These are phyloP conservation scores for Cyclocybe cylindracea DNA, from an alignment of 768 basidiomycete species.

Conservation along the genomic window DNA sequence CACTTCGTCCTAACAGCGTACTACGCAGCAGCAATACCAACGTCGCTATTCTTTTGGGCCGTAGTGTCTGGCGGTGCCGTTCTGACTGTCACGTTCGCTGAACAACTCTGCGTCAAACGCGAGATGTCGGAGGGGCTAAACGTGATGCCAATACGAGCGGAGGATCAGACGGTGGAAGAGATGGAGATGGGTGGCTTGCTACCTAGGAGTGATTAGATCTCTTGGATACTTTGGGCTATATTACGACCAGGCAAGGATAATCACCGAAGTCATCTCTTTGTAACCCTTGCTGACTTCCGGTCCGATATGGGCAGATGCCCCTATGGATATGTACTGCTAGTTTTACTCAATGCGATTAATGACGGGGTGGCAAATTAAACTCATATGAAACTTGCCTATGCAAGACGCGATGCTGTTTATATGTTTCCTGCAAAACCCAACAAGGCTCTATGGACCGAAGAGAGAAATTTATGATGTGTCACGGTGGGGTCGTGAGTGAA, in stretches of 20 bases:
- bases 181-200: slow-evolving; percentile 55
- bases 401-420: not conserved
- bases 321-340: slow-evolving; percentile 18
- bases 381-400: not conserved
- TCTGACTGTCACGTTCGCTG: slow-evolving; percentile 78
- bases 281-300: not conserved
- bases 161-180: slow-evolving; percentile 57
- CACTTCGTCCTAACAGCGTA: slow-evolving; percentile 95
- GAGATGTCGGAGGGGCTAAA: slow-evolving; percentile 87
- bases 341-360: slow-evolving; percentile 4
- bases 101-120: slow-evolving; percentile 87
- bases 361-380: not conserved
- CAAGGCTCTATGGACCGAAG: too few species aligned
- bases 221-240: slow-evolving; percentile 4
- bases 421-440: too few species aligned
- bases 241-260: slow-evolving; percentile 11
- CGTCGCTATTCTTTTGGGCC: slow-evolving; percentile 92
- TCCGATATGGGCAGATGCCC: slow-evolving; percentile 5
- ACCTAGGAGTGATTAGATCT: slow-evolving; percentile 38
- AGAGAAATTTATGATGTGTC: too few species aligned
- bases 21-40: slow-evolving; percentile 80
- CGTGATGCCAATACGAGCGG: slow-evolving; percentile 50
- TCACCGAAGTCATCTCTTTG: not conserved
- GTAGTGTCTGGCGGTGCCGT: slow-evolving; percentile 70
- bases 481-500: too few species aligned